phyloP scores from a whole-genome alignment of 345 rosid species.

The Kernera saxatilis region DNA sequence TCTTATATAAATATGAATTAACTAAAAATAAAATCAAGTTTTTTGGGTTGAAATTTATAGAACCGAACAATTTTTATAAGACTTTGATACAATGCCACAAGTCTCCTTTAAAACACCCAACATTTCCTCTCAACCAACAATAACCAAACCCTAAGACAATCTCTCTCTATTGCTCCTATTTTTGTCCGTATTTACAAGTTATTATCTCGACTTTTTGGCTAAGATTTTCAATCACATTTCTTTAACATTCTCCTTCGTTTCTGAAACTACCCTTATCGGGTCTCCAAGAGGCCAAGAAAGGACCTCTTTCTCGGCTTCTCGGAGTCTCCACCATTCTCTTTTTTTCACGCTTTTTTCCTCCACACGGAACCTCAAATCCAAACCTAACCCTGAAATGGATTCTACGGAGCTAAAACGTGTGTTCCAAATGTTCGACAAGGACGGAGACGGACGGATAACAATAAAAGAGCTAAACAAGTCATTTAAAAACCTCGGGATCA shows the following conservation, averaged over 20 bases:
- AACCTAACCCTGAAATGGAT: slow-evolving; percentile 37
- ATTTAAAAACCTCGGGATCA: slow-evolving; percentile 58
- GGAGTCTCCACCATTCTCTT: slow-evolving; percentile 17
- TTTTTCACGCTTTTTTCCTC: slow-evolving; percentile 8
- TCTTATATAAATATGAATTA: neutral
- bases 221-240: slow-evolving; percentile 1
- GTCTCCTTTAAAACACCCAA: neutral
- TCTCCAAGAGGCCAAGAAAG: slow-evolving; percentile 34
- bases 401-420: slow-evolving; percentile 49
- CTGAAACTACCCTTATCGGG: slow-evolving; percentile 13
- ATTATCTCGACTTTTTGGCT: slow-evolving; percentile 11
- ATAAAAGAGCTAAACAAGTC: slow-evolving; percentile 59
- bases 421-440: slow-evolving; percentile 73
- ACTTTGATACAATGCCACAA: slow-evolving; percentile 3
- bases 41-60: neutral
- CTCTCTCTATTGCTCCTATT: slow-evolving; percentile 15
- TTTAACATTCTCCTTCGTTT: neutral
- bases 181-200: slow-evolving; percentile 19
- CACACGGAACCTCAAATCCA: slow-evolving; percentile 4
- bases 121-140: slow-evolving; percentile 25
- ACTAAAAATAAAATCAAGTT: slow-evolving; percentile 1
- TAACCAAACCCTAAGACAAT: neutral
- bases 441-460: slow-evolving; percentile 72
- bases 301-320: slow-evolving; percentile 22
- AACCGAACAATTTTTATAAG: neutral